Base-by-base conservation (phyloP, 108 stramenopile species). In the Cyclotella baltica region DNA sequence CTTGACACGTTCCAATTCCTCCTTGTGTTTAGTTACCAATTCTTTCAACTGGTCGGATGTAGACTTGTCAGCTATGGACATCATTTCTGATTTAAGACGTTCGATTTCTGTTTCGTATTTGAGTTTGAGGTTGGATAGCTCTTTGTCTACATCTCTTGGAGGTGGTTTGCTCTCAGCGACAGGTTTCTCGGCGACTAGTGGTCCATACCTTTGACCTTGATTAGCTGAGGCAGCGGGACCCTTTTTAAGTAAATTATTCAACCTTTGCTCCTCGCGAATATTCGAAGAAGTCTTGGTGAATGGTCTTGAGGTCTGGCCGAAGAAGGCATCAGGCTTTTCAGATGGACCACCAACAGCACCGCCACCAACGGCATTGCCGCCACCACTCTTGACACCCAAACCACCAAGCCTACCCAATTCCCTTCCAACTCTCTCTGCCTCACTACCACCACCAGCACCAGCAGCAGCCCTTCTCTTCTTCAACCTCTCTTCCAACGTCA, bases 191-290 rank as follows among this genome's bases (percentile, higher is more conserved):
- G 73, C 62, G 23, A 52, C 50, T 30, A 53, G 16, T 23, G 52
- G 50, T 22, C 52, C 34, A 38, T 18, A 52, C 31, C 52, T 22
- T 28, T 56, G n/a, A 36, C 30, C 28, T 57, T 48, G 46, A 50
- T 47, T 23, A 23, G 52, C 27, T 56, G 6, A 66, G n/a, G 59
- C 72, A 25, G 23, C 57, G 48, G 66, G 58, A 27, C 51, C 69
- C 63, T 67, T 38, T 22, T 56, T 68, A 40, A 68, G 40, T 55
- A 81, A 52, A 64, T 52, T 65, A 28, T 70, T 50, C 35, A 81
- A 63, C 16, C 80, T 59, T 40, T 73, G 73, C 73, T 81, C 57
- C 53, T 81, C 80, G 28, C 80, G 80, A 70, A 70, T 63, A 52
- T 73, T 69, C n/a, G 80, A 62, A 48, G 68, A 38, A 62, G 80